A percentile compares a stretch with the other conserved stretches of the same genome.
phyloP scores from a whole-genome alignment of 257 asterid genomes.

The Forsythia suspensa region DNA sequence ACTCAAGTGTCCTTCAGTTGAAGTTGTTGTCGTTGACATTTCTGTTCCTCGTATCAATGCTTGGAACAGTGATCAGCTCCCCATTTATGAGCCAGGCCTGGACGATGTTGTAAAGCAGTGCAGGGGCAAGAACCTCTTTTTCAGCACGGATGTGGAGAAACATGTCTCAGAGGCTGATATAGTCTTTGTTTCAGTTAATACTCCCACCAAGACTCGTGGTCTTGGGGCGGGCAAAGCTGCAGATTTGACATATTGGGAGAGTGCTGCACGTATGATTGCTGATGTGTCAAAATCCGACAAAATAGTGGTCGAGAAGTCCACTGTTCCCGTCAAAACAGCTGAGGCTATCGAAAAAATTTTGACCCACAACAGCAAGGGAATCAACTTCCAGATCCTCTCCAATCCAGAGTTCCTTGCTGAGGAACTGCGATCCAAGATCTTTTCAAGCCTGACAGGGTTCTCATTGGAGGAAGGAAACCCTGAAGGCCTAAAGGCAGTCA shows the following conservation, averaged over 20 bases:
- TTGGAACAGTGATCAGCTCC: slow-evolving; percentile 38
- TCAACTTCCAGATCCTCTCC: slow-evolving; percentile 35
- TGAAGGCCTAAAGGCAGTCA: slow-evolving; percentile 25
- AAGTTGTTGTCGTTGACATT: slow-evolving; percentile 41
- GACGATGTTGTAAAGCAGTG: slow-evolving; percentile 38
- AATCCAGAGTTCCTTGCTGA: slow-evolving; percentile 42
- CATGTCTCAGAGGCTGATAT: slow-evolving; percentile 38
- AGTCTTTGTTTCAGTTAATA: slow-evolving; percentile 36
- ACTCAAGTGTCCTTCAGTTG: slow-evolving; percentile 35
- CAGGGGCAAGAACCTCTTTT: slow-evolving; percentile 38
- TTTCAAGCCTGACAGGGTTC: slow-evolving; percentile 29
- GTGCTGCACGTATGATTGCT: slow-evolving; percentile 44
- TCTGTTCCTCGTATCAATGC: slow-evolving; percentile 30
- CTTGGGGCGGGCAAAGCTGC: slow-evolving; percentile 49
- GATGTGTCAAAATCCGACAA: slow-evolving; percentile 34
- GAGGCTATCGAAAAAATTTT: slow-evolving; percentile 39
- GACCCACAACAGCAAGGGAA: slow-evolving; percentile 37
- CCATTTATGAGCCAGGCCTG: slow-evolving; percentile 42
- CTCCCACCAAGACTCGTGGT: slow-evolving; percentile 37
- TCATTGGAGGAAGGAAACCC: slow-evolving; percentile 30
- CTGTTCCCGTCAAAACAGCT: slow-evolving; percentile 44
- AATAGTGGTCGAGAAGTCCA: slow-evolving; percentile 39
- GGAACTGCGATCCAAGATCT: slow-evolving; percentile 38
- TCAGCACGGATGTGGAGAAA: slow-evolving; percentile 37
- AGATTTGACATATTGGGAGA: slow-evolving; percentile 41